These are phyloP conservation scores for Phytopythium oedochilum DNA, from an alignment of 352 stramenopile genomes.

Conservation along the genomic window DNA sequence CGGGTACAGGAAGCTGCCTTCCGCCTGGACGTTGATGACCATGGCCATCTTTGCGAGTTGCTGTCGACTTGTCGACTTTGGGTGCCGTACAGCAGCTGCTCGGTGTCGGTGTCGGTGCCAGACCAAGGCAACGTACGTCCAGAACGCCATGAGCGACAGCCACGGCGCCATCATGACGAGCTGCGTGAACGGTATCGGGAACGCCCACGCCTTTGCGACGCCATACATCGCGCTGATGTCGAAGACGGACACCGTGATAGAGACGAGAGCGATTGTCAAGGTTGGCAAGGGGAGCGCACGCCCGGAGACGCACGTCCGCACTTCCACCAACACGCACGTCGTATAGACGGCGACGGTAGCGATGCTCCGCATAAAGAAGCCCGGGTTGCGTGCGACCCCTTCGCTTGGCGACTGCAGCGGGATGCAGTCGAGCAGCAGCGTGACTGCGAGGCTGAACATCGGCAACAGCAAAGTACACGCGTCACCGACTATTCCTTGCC, in stretches of 20 bases:
- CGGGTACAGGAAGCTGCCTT: neutral
- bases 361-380: neutral
- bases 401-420: neutral
- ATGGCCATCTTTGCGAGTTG: neutral
- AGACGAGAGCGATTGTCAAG: neutral
- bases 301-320: neutral
- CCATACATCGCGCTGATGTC: neutral
- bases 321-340: neutral
- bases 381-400: neutral
- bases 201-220: neutral
- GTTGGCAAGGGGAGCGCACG: neutral
- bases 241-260: neutral
- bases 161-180: conserved; percentile 1
- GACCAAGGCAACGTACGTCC: neutral
- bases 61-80: neutral
- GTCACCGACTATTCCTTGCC: neutral
- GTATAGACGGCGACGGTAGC: neutral
- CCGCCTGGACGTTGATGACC: neutral
- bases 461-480: neutral
- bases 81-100: no score
- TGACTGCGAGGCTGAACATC: neutral
- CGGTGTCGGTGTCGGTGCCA: neutral
- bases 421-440: neutral
- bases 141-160: neutral
- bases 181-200: conserved; percentile 3